Evolutionary conservation across 2,329 filamentous ascomycete genomes (phyloP).

Genomic region (Cercospora brassicicola): DNA sequence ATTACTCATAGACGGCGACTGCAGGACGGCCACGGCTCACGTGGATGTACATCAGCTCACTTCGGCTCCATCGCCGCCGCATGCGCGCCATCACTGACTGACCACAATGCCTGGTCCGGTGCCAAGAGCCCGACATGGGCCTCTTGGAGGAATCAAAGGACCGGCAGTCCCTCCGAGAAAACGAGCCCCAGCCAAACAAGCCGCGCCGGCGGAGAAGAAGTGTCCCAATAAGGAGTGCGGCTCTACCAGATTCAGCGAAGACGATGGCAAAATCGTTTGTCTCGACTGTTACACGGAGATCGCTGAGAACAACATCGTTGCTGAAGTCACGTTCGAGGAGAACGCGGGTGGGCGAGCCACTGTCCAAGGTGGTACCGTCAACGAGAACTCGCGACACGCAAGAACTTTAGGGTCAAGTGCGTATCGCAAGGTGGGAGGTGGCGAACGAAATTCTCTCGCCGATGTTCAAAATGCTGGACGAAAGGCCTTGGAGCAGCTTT

Average conservation of each 20-base stretch:
- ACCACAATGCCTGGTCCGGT: slow-evolving; percentile 11
- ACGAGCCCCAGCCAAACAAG: slow-evolving; percentile 13
- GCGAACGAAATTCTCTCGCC: slow-evolving; percentile 56
- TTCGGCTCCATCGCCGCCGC: background rate
- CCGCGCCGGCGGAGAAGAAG: slow-evolving; percentile 10
- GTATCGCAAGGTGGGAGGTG: slow-evolving; percentile 46
- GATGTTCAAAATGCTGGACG: slow-evolving; percentile 53
- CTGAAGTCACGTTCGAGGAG: slow-evolving; percentile 90
- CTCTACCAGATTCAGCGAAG: slow-evolving; percentile 31
- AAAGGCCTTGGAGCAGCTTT: slow-evolving; percentile 43
- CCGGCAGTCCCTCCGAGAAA: slow-evolving; percentile 4
- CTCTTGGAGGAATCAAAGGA: slow-evolving; percentile 14
- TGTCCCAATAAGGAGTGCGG: slow-evolving; percentile 23
- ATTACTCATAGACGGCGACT: background rate
- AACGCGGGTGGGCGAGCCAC: slow-evolving; percentile 79
- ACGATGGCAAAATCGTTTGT: slow-evolving; percentile 60
- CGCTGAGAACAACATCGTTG: slow-evolving; percentile 83
- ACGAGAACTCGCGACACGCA: slow-evolving; percentile 79
- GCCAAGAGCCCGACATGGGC: slow-evolving; percentile 9
- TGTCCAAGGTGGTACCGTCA: slow-evolving; percentile 86
- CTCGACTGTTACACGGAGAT: slow-evolving; percentile 81
- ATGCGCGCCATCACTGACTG: background rate
- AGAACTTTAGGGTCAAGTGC: slow-evolving; percentile 57
- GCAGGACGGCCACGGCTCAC: no score
- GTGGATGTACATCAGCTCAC: no score